phyloP scores from a whole-genome alignment of 345 rosid species.

The Brassica nigra region DNA sequence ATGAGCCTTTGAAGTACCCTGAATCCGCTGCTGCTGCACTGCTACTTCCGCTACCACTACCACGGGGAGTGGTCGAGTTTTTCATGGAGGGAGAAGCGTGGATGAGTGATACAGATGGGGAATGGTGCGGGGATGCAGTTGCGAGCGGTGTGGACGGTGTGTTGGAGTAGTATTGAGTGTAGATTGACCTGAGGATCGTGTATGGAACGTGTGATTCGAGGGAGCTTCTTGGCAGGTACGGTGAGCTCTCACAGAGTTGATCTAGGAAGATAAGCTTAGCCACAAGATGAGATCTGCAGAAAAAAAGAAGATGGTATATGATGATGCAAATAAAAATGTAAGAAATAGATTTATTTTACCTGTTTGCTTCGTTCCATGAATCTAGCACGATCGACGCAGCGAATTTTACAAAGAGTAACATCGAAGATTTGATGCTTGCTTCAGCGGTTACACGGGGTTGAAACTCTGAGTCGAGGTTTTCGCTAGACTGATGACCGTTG shows the following conservation, averaged over 20 bases:
- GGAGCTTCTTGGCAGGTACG: conserved; percentile 85
- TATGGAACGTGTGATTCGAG: conserved; percentile 87
- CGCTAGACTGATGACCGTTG: conserved; percentile 63
- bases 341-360: conserved; percentile 46
- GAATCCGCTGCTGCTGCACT: conserved; percentile 48
- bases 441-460: conserved; percentile 71
- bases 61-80: conserved; percentile 79
- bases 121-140: conserved; percentile 62
- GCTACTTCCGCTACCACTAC: conserved; percentile 40
- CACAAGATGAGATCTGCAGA: conserved; percentile 81
- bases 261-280: conserved; percentile 94
- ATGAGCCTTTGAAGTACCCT: conserved; percentile 74
- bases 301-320: neutral
- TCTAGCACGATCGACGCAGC: conserved; percentile 82
- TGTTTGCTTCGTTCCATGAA: conserved; percentile 81
- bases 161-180: conserved; percentile 81
- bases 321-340: neutral
- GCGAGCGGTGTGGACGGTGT: conserved; percentile 55
- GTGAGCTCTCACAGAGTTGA: conserved; percentile 91
- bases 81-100: conserved; percentile 75
- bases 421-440: conserved; percentile 88
- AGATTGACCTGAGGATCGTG: conserved; percentile 82
- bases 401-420: conserved; percentile 90
- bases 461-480: conserved; percentile 66
- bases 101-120: conserved; percentile 68